Conservation (phyloP, 495 filamentous ascomycete genomes). For the Glarea lozoyensis region DNA sequence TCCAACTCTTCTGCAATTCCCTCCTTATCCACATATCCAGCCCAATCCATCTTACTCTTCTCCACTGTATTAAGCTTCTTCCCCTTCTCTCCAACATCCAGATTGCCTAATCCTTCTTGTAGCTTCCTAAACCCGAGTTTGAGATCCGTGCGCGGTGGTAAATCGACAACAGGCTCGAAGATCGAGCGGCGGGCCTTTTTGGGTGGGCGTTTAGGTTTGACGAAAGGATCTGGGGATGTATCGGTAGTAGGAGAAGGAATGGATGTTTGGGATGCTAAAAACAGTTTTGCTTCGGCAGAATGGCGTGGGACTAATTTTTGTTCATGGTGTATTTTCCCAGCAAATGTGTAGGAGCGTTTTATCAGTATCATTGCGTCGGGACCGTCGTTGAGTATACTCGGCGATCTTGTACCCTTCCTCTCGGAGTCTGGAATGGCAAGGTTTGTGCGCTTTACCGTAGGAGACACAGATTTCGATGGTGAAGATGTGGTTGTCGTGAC, state of each 20-base stretch:
- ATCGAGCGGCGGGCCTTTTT: constrained; percentile 63
- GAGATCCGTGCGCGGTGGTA: constrained; percentile 36
- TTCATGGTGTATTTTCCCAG: constrained; percentile 75
- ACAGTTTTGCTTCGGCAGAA: constrained; percentile 75
- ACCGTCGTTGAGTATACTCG: constrained; percentile 18
- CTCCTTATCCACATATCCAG: constrained; percentile 82
- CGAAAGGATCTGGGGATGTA: constrained; percentile 16
- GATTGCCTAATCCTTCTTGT: neutral
- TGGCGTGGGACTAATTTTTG: constrained; percentile 69
- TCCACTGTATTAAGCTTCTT: constrained; percentile 93
- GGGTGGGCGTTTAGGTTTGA: constrained; percentile 50
- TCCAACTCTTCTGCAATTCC: constrained; percentile 88
- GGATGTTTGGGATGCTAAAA: constrained; percentile 44
- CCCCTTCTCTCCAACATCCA: constrained; percentile 24
- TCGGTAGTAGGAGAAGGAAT: constrained; percentile 9
- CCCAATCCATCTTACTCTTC: constrained; percentile 93
- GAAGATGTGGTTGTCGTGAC: constrained; percentile 11
- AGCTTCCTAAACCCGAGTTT: constrained; percentile 33
- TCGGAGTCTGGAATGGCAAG: constrained; percentile 8
- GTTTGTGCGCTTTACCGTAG: constrained; percentile 3
- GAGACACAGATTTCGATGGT: constrained; percentile 13
- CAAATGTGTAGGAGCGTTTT: constrained; percentile 83
- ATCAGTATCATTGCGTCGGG: constrained; percentile 61
- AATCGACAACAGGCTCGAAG: constrained; percentile 65
- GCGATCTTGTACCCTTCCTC: constrained; percentile 1